These are phyloP conservation scores for Fraxinus albicans DNA, from an alignment of 305 asterid species.

Conservation along the genomic window DNA sequence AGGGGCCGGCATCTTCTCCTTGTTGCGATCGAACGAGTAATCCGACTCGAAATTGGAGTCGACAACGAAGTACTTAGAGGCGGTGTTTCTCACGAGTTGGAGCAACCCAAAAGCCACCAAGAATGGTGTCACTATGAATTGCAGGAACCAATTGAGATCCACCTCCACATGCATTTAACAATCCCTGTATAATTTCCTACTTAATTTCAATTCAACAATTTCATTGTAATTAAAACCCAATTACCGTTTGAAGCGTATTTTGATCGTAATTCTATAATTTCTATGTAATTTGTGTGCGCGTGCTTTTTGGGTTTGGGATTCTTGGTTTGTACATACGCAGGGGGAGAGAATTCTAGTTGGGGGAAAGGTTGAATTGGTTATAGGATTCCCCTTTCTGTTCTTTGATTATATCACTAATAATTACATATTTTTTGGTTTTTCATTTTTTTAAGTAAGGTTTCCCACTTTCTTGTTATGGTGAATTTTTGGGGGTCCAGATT, in stretches of 20 bases:
- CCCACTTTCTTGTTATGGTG: neutral
- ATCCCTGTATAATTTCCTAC: neutral
- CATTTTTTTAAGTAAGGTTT: conserved; percentile 8
- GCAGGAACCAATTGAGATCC: conserved; percentile 82
- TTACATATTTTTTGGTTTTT: conserved; percentile 21
- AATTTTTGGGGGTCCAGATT: neutral
- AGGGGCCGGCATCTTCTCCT: conserved; percentile 37
- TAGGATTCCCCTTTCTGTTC: neutral
- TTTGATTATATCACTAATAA: neutral
- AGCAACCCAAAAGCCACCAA: conserved; percentile 48
- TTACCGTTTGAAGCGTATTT: neutral
- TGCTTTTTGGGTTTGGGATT: neutral
- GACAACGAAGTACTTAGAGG: conserved; percentile 68
- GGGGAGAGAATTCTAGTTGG: conserved; percentile 6
- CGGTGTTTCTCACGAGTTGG: conserved; percentile 61
- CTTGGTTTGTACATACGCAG: conserved; percentile 29
- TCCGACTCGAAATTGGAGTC: conserved; percentile 62
- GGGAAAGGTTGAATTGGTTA: conserved; percentile 22
- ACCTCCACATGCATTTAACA: conserved; percentile 73
- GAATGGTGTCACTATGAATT: conserved; percentile 48
- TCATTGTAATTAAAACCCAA: conserved; percentile 20
- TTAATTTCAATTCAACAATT: conserved; percentile 19
- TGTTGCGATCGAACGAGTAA: conserved; percentile 32
- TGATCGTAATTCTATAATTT: neutral
- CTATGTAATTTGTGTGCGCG: neutral